Percentiles rank a stretch among this genome's conserved stretches.
Conservation (phyloP, 2,329 filamentous ascomycete species). For the Clarireedia monteithiana region DNA sequence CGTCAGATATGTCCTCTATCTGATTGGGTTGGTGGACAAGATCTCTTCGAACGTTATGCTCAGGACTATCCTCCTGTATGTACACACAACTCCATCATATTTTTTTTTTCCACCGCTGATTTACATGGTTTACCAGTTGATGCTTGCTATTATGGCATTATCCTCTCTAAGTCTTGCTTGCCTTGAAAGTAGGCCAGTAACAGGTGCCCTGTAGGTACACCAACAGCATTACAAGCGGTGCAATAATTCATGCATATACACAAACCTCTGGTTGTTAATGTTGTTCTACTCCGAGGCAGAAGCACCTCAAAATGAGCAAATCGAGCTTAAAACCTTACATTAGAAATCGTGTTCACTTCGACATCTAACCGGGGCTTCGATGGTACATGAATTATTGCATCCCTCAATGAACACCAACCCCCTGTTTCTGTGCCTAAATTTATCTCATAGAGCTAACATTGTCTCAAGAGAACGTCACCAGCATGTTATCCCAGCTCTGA, state of each 20-base stretch:
- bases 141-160: constrained; percentile 2
- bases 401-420: no score
- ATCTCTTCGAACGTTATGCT: neutral
- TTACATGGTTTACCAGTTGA: neutral
- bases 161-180: neutral
- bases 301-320: no score
- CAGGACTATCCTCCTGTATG: neutral
- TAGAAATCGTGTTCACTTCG: neutral
- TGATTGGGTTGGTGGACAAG: neutral
- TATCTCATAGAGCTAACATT: constrained; percentile 32
- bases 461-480: constrained; percentile 48
- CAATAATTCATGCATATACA: constrained; percentile 40
- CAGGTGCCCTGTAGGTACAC: constrained; percentile 2
- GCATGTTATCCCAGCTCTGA: constrained; percentile 41
- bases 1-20: constrained; percentile 15
- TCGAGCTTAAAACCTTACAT: neutral
- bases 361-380: neutral
- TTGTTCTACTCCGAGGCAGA: constrained; percentile 32
- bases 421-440: no score
- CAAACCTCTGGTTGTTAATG: constrained; percentile 39
- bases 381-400: no score
- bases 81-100: neutral
- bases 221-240: constrained; percentile 22
- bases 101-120: neutral
- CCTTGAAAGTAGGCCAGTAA: constrained; percentile 9